These are phyloP conservation scores for Arachis stenosperma DNA, from an alignment of 306 rosid genomes.

Conservation along the genomic window DNA sequence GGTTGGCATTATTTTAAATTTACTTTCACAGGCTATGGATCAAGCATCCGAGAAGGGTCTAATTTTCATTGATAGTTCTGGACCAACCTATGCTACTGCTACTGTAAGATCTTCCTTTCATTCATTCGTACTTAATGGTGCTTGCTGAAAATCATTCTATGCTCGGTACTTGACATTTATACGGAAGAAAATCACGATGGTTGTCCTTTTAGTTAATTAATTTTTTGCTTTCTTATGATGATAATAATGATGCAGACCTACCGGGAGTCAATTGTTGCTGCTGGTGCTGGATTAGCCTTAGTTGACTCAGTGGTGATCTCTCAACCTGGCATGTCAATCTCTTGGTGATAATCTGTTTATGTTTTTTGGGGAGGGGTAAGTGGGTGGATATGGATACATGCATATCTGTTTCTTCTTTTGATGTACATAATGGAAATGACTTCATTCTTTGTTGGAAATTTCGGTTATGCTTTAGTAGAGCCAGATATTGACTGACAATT, in stretches of 20 bases:
- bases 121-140: slow-evolving; percentile 1
- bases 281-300: slow-evolving; percentile 86
- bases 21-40: slow-evolving; percentile 66
- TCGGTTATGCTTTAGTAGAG: slow-evolving; percentile 6
- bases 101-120: slow-evolving; percentile 55
- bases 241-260: slow-evolving; percentile 76
- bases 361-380: slow-evolving; percentile 48
- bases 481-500: slow-evolving; percentile 15
- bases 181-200: slow-evolving; percentile 7
- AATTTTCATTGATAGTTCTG: slow-evolving; percentile 76
- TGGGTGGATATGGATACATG: slow-evolving; percentile 40
- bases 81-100: slow-evolving; percentile 95
- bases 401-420: slow-evolving; percentile 35
- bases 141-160: slow-evolving; percentile 30
- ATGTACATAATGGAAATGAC: slow-evolving; percentile 9
- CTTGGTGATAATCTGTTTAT: slow-evolving; percentile 49
- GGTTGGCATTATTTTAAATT: slow-evolving; percentile 26
- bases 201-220: neutral
- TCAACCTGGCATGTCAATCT: slow-evolving; percentile 57
- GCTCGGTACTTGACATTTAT: neutral
- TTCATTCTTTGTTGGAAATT: slow-evolving; percentile 30
- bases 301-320: slow-evolving; percentile 95
- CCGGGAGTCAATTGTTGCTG: slow-evolving; percentile 79
- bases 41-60: slow-evolving; percentile 75
- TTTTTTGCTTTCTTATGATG: slow-evolving; percentile 41